A percentile compares a stretch with the other conserved stretches of the same genome.
These are phyloP conservation scores for Ophiocordyceps australis DNA, from an alignment of 2,329 filamentous ascomycete genomes.

Conservation along the genomic window DNA sequence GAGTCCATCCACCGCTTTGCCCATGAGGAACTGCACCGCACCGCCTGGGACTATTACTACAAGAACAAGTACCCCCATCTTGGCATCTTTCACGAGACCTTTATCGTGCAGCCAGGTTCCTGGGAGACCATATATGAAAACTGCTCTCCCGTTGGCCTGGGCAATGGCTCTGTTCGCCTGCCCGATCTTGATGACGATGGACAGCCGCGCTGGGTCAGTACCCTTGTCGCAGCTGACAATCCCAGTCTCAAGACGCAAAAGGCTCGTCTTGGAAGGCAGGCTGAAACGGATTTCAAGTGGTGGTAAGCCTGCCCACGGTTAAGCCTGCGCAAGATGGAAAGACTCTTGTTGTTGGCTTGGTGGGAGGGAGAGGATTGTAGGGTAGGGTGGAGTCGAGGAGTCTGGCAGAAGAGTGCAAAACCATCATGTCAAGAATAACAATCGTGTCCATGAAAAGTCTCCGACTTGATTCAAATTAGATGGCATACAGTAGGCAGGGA, in stretches of 20 bases:
- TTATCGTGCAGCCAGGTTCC: constrained; percentile 19
- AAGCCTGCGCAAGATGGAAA: too few relatives aligned
- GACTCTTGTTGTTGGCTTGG: too few relatives aligned
- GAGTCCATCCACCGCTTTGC: constrained; percentile 33
- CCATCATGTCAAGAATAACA: too few relatives aligned
- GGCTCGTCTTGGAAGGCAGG: background rate
- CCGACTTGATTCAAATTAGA: too few relatives aligned
- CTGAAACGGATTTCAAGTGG: too few relatives aligned
- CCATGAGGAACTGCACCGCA: constrained; percentile 25
- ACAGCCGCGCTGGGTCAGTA: constrained; percentile 11
- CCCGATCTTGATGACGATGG: constrained; percentile 6
- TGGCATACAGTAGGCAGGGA: too few relatives aligned
- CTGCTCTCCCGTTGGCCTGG: constrained; percentile 18
- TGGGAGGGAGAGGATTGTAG: too few relatives aligned
- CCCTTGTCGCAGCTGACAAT: constrained; percentile 14
- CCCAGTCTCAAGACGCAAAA: constrained; percentile 15
- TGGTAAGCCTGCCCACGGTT: too few relatives aligned
- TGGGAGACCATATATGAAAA: constrained; percentile 35
- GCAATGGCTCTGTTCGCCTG: constrained; percentile 8
- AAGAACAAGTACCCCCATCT: constrained; percentile 18
- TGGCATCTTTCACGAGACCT: constrained; percentile 36
- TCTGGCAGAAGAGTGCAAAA: too few relatives aligned
- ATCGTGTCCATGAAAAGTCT: too few relatives aligned
- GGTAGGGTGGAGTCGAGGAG: too few relatives aligned
- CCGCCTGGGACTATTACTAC: constrained; percentile 31